Evolutionary conservation across 805 yeast species (phyloP), one percentile per base, ranked within the genome.

Genomic region (Kuraishia floccosa): DNA sequence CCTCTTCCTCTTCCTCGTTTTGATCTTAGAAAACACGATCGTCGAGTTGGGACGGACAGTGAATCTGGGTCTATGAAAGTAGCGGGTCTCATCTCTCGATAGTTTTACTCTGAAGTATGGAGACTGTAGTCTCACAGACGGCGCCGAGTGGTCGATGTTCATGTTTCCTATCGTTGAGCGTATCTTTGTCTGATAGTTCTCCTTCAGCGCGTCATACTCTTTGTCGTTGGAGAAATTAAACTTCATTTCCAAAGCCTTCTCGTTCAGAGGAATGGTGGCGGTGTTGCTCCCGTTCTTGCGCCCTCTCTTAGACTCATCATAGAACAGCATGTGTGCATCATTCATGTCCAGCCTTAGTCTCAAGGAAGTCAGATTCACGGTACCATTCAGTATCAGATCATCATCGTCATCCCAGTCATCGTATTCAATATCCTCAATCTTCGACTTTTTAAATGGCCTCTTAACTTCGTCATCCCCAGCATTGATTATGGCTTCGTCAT

Each of bases 151-250:
- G 46, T 91, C 97, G 39, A 91, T 86, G 30, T 72, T 77, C 39
- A 91, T 63, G 41, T 89, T 84, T 27, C 96, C 94, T 44, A 91
- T 76, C 5, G 94, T 93, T 3, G 95, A 75, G 51, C 98, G 76
- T 23, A 89, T 83, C 60, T 84, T 89, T 24, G 93, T 75, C 50
- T 86, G 94, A 50, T 87, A 86, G 45, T 85, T 87, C 35, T 76
- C 81, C 46, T 80, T 81, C 41, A 91, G 61, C 32, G 79, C 56
- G 35, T 84, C 94, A 52, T 91, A 91, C 26, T 79, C 81, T 27
- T 71, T 68, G 53, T 91, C 98, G 54, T 91, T 91, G 6, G 96
- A 86, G 24, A 89, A 67, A 50, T 83, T 81, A 55, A 81, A 85
- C 40, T 80, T 77, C 35, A 64, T 50, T 23, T 68, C 65, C 14